phyloP scores from a whole-genome alignment of 352 stramenopile genomes.

The Globisporangium camurandrum region DNA sequence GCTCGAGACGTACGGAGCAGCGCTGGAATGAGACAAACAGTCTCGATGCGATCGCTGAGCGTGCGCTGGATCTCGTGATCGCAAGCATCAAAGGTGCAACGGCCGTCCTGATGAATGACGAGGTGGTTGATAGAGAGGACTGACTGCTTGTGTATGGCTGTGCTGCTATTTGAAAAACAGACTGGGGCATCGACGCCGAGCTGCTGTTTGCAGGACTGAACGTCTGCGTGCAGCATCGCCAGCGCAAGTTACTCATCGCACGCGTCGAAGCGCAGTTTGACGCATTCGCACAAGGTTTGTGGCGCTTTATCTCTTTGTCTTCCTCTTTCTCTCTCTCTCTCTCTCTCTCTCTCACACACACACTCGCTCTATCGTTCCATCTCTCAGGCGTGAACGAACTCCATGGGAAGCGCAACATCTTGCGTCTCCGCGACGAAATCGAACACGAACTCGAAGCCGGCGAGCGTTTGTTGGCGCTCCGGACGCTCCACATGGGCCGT shows the following conservation, averaged over 20 bases:
- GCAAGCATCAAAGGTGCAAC: constrained; percentile 48
- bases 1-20: constrained; percentile 16
- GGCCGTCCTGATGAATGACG: too few species aligned
- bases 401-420: constrained; percentile 41
- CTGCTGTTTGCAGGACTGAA: constrained; percentile 63
- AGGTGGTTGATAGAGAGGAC: too few species aligned
- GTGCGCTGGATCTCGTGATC: constrained; percentile 47
- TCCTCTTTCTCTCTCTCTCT: background rate
- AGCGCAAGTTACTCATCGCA: constrained; percentile 29
- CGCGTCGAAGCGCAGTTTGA: constrained; percentile 48
- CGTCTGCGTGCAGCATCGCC: constrained; percentile 40
- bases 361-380: background rate
- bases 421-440: constrained; percentile 55
- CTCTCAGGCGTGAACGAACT: constrained; percentile 39
- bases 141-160: background rate
- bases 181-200: constrained; percentile 60
- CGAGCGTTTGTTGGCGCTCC: constrained; percentile 46
- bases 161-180: too few species aligned
- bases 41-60: constrained; percentile 34
- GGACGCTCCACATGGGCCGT: constrained; percentile 48
- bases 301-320: too few species aligned
- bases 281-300: constrained; percentile 30
- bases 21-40: constrained; percentile 21
- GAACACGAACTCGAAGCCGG: constrained; percentile 61
- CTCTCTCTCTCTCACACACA: too few species aligned